phyloP scores from a whole-genome alignment of 164 flowering plant species.

The Vitis rotundifolia region DNA sequence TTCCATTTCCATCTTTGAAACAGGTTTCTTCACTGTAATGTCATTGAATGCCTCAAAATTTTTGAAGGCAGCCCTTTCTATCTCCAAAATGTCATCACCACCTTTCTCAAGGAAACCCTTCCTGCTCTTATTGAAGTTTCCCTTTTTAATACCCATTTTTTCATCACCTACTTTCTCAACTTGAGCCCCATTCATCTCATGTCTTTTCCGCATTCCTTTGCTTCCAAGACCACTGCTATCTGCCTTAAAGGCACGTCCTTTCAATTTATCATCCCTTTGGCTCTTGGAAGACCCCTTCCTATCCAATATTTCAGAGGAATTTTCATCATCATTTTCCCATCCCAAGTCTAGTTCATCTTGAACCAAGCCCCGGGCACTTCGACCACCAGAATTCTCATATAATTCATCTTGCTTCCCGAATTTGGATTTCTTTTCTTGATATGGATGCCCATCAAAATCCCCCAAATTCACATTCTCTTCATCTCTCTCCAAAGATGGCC shows the following conservation, averaged over 20 bases:
- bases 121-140: not conserved
- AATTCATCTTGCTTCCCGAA: constrained; percentile 1
- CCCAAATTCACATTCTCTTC: constrained; percentile 13
- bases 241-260: not conserved
- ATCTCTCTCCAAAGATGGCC: constrained; percentile 1
- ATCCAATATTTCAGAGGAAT: constrained; percentile 2
- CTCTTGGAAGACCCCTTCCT: not conserved
- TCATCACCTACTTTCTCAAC: constrained; percentile 10
- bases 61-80: constrained; percentile 77
- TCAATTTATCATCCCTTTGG: not conserved
- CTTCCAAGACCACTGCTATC: constrained; percentile 4
- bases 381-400: not conserved
- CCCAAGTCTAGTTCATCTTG: not conserved
- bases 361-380: not conserved
- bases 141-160: not conserved
- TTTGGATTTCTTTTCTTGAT: not conserved
- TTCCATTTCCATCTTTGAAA: constrained; percentile 70
- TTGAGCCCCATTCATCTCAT: constrained; percentile 6
- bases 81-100: constrained; percentile 20
- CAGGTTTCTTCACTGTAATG: constrained; percentile 47
- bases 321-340: constrained; percentile 1
- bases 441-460: not conserved
- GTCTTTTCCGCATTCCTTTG: constrained; percentile 2
- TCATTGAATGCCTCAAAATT: constrained; percentile 46
- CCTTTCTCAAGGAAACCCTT: not conserved